phyloP scores from a whole-genome alignment of 2,329 filamentous ascomycete genomes.

The Sporothrix variecibatus region DNA sequence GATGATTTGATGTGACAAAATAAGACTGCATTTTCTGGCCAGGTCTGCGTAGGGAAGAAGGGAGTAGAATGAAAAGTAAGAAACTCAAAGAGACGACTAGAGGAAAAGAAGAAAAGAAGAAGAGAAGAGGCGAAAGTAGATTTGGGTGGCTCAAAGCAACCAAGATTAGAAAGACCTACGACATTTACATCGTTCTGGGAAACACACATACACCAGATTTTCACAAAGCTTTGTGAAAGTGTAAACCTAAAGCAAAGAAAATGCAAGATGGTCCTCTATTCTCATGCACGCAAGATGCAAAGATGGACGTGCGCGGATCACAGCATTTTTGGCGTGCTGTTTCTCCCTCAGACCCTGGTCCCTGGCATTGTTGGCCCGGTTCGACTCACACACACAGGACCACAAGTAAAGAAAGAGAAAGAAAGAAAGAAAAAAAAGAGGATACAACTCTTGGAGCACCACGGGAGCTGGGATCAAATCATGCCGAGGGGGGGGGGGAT shows the following conservation, averaged over 20 bases:
- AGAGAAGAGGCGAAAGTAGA: background rate
- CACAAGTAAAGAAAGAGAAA: slow-evolving; percentile 7
- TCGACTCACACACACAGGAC: background rate
- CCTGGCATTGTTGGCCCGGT: slow-evolving; percentile 25
- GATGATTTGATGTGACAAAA: slow-evolving; percentile 41
- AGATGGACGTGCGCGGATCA: slow-evolving; percentile 34
- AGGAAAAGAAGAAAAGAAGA: background rate
- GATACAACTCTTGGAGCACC: slow-evolving; percentile 29
- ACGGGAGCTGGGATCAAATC: slow-evolving; percentile 32
- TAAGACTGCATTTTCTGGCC: slow-evolving; percentile 41
- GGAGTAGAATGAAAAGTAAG: background rate
- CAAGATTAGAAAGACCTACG: background rate
- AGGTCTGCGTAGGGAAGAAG: slow-evolving; percentile 13
- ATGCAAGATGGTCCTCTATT: too few species aligned
- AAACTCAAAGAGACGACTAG: background rate
- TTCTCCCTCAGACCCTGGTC: slow-evolving; percentile 30
- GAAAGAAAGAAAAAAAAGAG: background rate
- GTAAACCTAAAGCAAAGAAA: background rate
- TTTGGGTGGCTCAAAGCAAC: background rate
- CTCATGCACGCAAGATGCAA: background rate
- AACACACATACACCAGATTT: too few species aligned
- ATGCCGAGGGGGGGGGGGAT: slow-evolving; percentile 29
- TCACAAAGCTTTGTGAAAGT: too few species aligned
- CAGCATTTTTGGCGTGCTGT: slow-evolving; percentile 30
- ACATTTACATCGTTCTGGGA: too few species aligned